phyloP scores from a whole-genome alignment of 2,329 filamentous ascomycete genomes.

The Trichoderma aggressivum region DNA sequence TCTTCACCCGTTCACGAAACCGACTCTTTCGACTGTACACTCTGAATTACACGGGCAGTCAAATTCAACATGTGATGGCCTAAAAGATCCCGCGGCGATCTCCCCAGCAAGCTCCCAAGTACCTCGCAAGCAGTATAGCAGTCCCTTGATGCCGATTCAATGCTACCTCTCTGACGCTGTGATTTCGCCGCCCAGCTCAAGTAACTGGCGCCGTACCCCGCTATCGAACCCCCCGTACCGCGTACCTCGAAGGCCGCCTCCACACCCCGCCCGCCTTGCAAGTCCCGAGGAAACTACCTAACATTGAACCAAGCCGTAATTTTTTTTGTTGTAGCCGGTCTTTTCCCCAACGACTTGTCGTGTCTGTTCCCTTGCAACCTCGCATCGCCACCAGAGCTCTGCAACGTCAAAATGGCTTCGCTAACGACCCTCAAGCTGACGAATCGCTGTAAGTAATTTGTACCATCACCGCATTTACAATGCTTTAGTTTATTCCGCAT shows the following conservation, averaged over 20 bases:
- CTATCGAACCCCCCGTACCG: background rate
- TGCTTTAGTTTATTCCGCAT: background rate
- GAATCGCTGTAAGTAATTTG: slow-evolving; percentile 23
- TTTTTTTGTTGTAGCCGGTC: background rate
- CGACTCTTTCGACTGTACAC: background rate
- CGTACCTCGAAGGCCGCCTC: background rate
- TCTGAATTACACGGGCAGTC: too few relatives aligned
- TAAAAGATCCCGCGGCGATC: background rate
- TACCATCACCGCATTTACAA: background rate
- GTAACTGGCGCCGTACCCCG: slow-evolving; percentile 4
- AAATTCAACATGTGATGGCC: background rate
- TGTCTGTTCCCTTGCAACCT: background rate
- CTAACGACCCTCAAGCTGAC: slow-evolving; percentile 22
- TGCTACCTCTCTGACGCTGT: background rate
- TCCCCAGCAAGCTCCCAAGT: background rate
- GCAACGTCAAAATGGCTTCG: slow-evolving; percentile 10
- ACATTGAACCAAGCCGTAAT: background rate
- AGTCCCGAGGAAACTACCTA: background rate
- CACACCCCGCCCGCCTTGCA: background rate
- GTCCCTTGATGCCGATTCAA: background rate
- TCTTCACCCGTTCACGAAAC: background rate
- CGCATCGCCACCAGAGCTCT: background rate
- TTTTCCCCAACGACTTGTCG: slow-evolving; percentile 3
- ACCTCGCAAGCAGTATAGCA: background rate
- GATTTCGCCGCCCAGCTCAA: background rate